Evolutionary conservation across 768 basidiomycete genomes (phyloP).

Genomic region (Phlebiopsis flavidoalba): DNA sequence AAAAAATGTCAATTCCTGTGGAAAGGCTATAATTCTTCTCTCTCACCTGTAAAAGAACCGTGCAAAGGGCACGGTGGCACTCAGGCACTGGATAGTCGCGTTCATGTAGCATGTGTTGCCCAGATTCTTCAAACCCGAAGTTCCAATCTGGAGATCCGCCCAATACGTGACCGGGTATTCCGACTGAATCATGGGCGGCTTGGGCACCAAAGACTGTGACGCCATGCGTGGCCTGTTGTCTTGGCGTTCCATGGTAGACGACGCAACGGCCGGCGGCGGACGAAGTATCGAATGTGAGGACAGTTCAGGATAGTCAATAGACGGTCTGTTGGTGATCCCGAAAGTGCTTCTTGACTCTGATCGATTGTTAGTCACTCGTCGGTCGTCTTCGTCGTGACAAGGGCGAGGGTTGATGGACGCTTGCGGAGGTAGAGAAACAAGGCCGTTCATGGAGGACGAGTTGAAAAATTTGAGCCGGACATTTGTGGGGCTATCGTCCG

Average conservation of each 20-base stretch:
- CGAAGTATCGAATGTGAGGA: slow-evolving; percentile 56
- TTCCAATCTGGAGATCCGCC: slow-evolving; percentile 74
- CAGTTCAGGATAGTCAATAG: slow-evolving; percentile 82
- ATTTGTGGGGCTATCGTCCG: slow-evolving; percentile 33
- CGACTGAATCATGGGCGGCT: slow-evolving; percentile 62
- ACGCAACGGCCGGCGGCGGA: slow-evolving; percentile 75
- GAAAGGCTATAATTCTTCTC: background rate
- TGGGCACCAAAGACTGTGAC: slow-evolving; percentile 36
- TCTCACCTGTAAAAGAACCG: slow-evolving; percentile 82
- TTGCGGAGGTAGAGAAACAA: slow-evolving; percentile 67
- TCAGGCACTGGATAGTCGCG: slow-evolving; percentile 93
- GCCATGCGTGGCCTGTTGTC: slow-evolving; percentile 60
- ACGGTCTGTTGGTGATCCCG: slow-evolving; percentile 45
- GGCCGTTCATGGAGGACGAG: slow-evolving; percentile 34
- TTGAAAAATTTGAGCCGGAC: slow-evolving; percentile 37
- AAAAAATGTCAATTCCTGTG: background rate
- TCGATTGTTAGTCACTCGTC: slow-evolving; percentile 58
- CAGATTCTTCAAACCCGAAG: slow-evolving; percentile 87
- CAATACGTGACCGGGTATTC: slow-evolving; percentile 84
- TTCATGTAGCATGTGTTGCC: slow-evolving; percentile 99
- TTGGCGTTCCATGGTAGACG: slow-evolving; percentile 66
- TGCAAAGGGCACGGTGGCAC: slow-evolving; percentile 90
- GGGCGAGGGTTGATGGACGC: slow-evolving; percentile 78
- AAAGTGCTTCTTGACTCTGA: slow-evolving; percentile 37
- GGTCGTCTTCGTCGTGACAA: slow-evolving; percentile 63